phyloP scores from a whole-genome alignment of 2,329 filamentous ascomycete genomes.

The Microdochium paspali region DNA sequence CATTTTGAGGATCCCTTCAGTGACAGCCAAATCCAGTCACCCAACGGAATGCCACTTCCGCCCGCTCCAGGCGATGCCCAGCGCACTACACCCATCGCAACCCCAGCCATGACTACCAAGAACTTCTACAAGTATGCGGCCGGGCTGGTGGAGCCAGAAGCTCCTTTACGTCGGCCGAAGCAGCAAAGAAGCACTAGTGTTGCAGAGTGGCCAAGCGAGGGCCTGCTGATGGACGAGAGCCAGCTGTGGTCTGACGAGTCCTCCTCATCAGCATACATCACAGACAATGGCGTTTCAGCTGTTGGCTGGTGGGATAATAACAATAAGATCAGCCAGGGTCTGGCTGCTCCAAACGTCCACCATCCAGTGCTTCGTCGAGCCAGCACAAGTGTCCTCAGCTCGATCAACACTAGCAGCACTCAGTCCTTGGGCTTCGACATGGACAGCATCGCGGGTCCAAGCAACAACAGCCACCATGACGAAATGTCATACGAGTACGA shows the following conservation, averaged over 20 bases:
- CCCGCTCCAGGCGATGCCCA: background rate
- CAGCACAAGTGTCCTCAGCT: conserved; percentile 11
- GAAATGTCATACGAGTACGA: conserved; percentile 30
- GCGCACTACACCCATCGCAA: conserved; percentile 12
- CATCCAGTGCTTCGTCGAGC: background rate
- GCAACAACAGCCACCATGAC: conserved; percentile 28
- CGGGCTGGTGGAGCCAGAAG: conserved; percentile 6
- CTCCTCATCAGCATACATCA: conserved; percentile 6
- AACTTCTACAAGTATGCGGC: conserved; percentile 10
- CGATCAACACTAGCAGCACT: conserved; percentile 5
- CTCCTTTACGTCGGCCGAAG: conserved; percentile 4
- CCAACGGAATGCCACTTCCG: conserved; percentile 3
- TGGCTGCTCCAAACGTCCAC: background rate
- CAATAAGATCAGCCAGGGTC: conserved; percentile 1
- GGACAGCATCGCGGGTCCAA: conserved; percentile 9
- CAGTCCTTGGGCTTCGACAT: background rate
- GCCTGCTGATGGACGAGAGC: conserved; percentile 13
- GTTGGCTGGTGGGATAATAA: conserved; percentile 16
- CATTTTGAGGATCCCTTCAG: conserved; percentile 20
- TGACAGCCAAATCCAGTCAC: conserved; percentile 9
- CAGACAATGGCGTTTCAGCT: conserved; percentile 9
- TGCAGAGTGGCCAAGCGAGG: conserved; percentile 21
- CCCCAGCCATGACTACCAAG: conserved; percentile 12
- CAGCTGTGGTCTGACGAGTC: conserved; percentile 6
- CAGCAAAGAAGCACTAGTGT: conserved; percentile 15